Percentiles rank a stretch among this genome's conserved stretches.
phyloP scores from a whole-genome alignment of 345 rosid species.

The Theobroma cacao region DNA sequence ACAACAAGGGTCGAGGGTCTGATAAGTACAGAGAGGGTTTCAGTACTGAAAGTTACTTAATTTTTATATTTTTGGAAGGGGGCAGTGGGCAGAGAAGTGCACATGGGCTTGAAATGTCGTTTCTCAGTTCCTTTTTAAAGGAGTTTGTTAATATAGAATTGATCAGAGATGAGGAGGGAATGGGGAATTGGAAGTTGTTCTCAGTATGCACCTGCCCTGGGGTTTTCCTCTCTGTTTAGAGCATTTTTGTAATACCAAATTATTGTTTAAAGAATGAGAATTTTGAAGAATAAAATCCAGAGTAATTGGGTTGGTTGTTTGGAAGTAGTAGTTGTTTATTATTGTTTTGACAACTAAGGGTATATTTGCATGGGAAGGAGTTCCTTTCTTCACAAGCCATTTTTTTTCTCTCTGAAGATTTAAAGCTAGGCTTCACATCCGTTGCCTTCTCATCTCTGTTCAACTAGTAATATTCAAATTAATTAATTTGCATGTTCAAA shows the following conservation, averaged over 20 bases:
- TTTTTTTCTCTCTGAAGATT: not conserved
- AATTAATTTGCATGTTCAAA: not conserved
- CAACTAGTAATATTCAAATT: not conserved
- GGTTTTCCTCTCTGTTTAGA: conserved; percentile 24
- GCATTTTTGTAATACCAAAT: conserved; percentile 41
- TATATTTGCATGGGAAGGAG: conserved; percentile 41
- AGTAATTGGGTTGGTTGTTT: conserved; percentile 24
- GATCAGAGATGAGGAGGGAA: conserved; percentile 9
- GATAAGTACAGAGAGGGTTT: not conserved
- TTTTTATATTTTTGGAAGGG: not conserved
- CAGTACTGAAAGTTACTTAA: not conserved
- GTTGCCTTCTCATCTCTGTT: too few species aligned
- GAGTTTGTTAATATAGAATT: conserved; percentile 23
- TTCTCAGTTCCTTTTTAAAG: conserved; percentile 24
- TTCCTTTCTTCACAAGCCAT: conserved; percentile 32
- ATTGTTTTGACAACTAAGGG: conserved; percentile 40
- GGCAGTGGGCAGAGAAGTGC: conserved; percentile 34
- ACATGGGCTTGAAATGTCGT: conserved; percentile 55
- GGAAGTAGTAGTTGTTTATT: conserved; percentile 25
- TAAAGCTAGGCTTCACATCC: not conserved
- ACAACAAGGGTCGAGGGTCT: not conserved
- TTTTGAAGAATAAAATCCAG: conserved; percentile 31
- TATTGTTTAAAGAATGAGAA: conserved; percentile 32
- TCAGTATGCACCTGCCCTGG: conserved; percentile 12
- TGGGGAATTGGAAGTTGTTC: conserved; percentile 36